Evolutionary conservation across 805 yeast species (phyloP), one percentile per base, ranked within the genome.

Genomic region (Alloascoidea africana): DNA sequence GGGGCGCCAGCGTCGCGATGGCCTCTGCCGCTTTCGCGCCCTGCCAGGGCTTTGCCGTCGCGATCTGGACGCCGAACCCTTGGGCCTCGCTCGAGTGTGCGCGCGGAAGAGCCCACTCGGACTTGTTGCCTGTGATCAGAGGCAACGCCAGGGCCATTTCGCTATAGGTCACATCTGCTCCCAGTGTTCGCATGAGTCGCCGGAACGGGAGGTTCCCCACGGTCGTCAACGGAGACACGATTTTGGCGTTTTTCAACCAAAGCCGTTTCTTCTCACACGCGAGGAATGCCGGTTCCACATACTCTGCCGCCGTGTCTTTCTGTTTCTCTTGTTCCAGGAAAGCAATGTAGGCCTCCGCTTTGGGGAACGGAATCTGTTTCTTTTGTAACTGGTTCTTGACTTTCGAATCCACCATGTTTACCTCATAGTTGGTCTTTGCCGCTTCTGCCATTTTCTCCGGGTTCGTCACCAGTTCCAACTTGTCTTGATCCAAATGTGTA

Each of bases 101-200:
- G 50, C 87, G 82, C 15, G 95, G 85, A 35, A 91, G 64, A 0
- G 99, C 99, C 99, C 99, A 91, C 56, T 91, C 99, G 2, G 94
- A 73, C 53, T 85, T 85, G 14, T 79, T 70, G 18, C 96, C 98
- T 54, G 84, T 94, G 17, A 91, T 60, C 38, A 91, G 61, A 1
- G 97, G 96, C 37, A 83, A 60, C 2, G 82, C 63, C 27, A 91
- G 64, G 0, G 97, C 96, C 98, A 91, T 91, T 60, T 91, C 99
- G 32, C 87, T 71, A 54, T 83, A 91, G 0, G 98, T 91, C 14
- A 86, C 69, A 49, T 91, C 96, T 8, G 94, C 94, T 14, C 96
- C 96, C 23, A 85, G 57, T 1, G 78, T 68, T 50, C 77, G 80
- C 96, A 91, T 87, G 42, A 91, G 66, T 48, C 97, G 70, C 56